Percentiles rank a stretch among this genome's conserved stretches.
Evolutionary conservation across 768 basidiomycete species (phyloP).

Genomic region (Russula griseocarnosa): DNA sequence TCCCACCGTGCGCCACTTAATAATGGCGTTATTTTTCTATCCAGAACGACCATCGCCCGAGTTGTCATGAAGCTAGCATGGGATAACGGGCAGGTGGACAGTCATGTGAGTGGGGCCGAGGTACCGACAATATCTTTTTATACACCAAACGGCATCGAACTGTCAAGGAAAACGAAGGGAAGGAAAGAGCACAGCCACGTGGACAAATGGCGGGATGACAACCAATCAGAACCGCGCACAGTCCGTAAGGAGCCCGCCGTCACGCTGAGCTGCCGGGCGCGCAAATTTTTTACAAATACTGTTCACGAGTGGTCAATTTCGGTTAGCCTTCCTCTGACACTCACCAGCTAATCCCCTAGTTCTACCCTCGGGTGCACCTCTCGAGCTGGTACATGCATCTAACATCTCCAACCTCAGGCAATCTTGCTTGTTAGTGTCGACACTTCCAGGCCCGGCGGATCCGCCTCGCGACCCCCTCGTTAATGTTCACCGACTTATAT

Average conservation of each 20-base stretch:
- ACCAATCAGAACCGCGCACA: too few species aligned
- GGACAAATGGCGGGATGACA: not conserved
- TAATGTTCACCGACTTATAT: not conserved
- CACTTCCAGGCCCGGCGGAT: not conserved
- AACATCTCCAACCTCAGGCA: slow-evolving; percentile 5
- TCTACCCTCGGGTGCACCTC: not conserved
- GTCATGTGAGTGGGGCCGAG: not conserved
- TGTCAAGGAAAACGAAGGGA: too few species aligned
- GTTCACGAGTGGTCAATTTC: not conserved
- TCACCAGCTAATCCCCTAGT: not conserved
- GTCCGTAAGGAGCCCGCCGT: not conserved
- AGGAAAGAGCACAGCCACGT: not conserved
- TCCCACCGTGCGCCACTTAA: not conserved
- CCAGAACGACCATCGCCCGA: not conserved
- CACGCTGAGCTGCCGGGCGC: not conserved
- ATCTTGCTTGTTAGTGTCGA: slow-evolving; percentile 18
- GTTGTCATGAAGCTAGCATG: too few species aligned
- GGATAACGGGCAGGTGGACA: not conserved
- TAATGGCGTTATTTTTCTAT: not conserved
- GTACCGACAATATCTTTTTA: not conserved
- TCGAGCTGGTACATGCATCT: slow-evolving; percentile 26
- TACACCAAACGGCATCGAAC: not conserved
- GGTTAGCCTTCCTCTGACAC: slow-evolving; percentile 1
- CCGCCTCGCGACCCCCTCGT: not conserved
- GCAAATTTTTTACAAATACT: not conserved